Conservation (phyloP, 139 green algal species). For the Trebouxia sp. region DNA sequence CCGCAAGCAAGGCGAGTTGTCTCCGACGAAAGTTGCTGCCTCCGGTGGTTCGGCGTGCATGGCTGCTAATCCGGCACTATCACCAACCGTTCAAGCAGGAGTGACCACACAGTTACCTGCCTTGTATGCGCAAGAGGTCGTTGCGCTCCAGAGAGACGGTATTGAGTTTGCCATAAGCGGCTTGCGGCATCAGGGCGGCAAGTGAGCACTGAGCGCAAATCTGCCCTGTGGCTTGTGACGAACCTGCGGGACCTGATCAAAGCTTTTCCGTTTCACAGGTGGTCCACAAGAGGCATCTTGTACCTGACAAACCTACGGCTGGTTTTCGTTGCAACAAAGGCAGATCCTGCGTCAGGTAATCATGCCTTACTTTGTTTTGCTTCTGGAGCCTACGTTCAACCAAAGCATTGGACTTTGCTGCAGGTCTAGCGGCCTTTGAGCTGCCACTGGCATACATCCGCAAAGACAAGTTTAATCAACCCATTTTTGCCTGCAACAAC, state of each 20-base stretch:
- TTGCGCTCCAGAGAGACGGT: constrained; percentile 57
- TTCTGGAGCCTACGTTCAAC: too few relatives aligned
- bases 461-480: constrained; percentile 87
- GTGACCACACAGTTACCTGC: constrained; percentile 46
- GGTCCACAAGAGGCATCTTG: constrained; percentile 33
- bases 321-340: constrained; percentile 75
- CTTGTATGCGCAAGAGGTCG: constrained; percentile 65
- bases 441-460: constrained; percentile 84
- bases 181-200: constrained; percentile 60
- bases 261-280: constrained; percentile 22
- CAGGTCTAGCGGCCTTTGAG: constrained; percentile 79
- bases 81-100: constrained; percentile 28
- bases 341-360: constrained; percentile 47
- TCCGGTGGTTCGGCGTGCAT: too few relatives aligned
- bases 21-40: too few relatives aligned
- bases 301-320: constrained; percentile 72
- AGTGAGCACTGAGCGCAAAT: constrained; percentile 45
- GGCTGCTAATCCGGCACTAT: constrained; percentile 74
- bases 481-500: constrained; percentile 96
- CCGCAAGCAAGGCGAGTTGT: too few relatives aligned
- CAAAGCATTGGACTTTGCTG: too few relatives aligned
- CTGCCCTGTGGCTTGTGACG: background rate
- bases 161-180: constrained; percentile 64
- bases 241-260: background rate
- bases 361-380: background rate